Evolutionary conservation across 202 grass and related monocot species (phyloP).

Genomic region (Alloteropsis angusta): DNA sequence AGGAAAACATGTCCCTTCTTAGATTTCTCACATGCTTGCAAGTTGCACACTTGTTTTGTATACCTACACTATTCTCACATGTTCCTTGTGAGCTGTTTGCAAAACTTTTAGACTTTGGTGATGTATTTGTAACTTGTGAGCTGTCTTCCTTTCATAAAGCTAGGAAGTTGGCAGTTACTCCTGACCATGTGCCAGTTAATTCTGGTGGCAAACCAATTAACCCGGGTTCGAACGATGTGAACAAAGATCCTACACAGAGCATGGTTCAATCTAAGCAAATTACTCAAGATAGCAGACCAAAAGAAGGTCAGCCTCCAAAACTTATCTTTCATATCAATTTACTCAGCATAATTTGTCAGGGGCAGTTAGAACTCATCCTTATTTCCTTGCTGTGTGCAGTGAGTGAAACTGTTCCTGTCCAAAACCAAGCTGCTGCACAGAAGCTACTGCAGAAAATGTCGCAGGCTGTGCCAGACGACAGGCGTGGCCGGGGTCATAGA

Average conservation of each 20-base stretch:
- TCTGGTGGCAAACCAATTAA: slow-evolving; percentile 20
- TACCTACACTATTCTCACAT: not conserved
- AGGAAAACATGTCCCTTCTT: not conserved
- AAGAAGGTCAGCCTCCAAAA: slow-evolving; percentile 54
- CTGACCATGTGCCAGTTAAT: slow-evolving; percentile 13
- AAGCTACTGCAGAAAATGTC: slow-evolving; percentile 92
- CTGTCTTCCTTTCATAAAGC: slow-evolving; percentile 19
- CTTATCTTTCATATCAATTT: not conserved
- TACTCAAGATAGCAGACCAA: slow-evolving; percentile 60
- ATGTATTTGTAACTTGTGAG: not conserved
- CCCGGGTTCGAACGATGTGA: slow-evolving; percentile 21
- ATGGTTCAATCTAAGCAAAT: slow-evolving; percentile 36
- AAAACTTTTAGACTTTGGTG: not conserved
- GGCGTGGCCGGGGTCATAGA: slow-evolving; percentile 32
- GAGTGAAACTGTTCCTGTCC: slow-evolving; percentile 80
- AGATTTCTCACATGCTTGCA: not conserved
- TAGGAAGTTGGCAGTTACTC: slow-evolving; percentile 31
- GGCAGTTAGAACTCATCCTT: not conserved
- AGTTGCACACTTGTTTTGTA: not conserved
- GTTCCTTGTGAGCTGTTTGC: not conserved
- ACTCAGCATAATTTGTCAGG: not conserved
- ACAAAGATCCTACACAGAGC: slow-evolving; percentile 20
- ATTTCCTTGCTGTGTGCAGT: slow-evolving; percentile 28
- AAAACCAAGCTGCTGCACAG: slow-evolving; percentile 89
- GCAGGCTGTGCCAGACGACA: slow-evolving; percentile 39